phyloP scores from a whole-genome alignment of 2,329 filamentous ascomycete species.

The Botrytis galanthina region DNA sequence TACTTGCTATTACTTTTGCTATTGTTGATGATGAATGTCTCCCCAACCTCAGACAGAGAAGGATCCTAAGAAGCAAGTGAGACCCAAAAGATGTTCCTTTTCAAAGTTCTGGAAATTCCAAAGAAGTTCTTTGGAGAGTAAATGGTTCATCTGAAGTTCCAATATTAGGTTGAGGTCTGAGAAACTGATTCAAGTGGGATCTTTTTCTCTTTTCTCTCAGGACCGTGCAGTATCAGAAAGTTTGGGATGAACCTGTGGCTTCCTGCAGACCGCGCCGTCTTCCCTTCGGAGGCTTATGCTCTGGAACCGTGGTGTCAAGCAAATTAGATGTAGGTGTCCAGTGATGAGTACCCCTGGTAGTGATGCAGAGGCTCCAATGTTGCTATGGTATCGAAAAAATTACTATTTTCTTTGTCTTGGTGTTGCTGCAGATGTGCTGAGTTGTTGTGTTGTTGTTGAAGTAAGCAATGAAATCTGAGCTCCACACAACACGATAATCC shows the following conservation, averaged over 20 bases:
- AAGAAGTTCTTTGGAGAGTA: conserved; percentile 29
- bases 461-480: conserved; percentile 24
- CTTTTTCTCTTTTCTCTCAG: conserved; percentile 37
- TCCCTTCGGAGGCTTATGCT: conserved; percentile 31
- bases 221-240: conserved; percentile 32
- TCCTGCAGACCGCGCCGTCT: conserved; percentile 33
- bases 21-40: conserved; percentile 7
- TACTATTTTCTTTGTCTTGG: conserved; percentile 18
- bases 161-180: conserved; percentile 31
- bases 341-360: conserved; percentile 30
- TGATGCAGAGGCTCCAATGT: conserved; percentile 29
- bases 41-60: conserved; percentile 19
- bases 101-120: conserved; percentile 36
- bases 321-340: conserved; percentile 34
- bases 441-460: conserved; percentile 20
- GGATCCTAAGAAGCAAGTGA: conserved; percentile 26
- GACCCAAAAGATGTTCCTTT: conserved; percentile 26
- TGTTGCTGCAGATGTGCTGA: conserved; percentile 6
- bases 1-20: conserved; percentile 3
- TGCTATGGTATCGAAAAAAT: conserved; percentile 23
- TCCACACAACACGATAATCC: conserved; percentile 20
- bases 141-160: conserved; percentile 33
- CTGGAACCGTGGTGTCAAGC: conserved; percentile 34
- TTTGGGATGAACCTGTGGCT: conserved; percentile 41
- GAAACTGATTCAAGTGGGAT: conserved; percentile 34